These are phyloP conservation scores for Tuber brumale DNA, from an alignment of 495 filamentous ascomycete species.

Conservation along the genomic window DNA sequence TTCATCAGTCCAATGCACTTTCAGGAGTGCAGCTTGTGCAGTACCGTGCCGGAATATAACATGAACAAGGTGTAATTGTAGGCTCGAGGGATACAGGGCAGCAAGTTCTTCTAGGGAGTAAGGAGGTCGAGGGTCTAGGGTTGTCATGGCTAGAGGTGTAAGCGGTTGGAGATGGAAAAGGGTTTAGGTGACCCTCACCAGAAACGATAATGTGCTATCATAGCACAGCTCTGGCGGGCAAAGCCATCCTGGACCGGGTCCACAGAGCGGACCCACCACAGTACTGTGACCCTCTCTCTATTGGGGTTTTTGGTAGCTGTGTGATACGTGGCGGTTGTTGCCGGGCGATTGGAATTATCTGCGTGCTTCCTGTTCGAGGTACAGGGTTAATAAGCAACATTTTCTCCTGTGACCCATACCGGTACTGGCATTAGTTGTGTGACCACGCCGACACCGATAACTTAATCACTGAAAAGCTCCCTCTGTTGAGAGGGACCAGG, in stretches of 20 bases:
- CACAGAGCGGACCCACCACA: not conserved
- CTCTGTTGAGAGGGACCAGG: not conserved
- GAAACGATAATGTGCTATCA: not conserved
- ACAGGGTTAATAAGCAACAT: no score
- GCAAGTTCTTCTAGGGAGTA: slow-evolving; percentile 77
- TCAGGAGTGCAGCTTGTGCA: slow-evolving; percentile 5
- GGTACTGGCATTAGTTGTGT: not conserved
- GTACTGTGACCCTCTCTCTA: not conserved
- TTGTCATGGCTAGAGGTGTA: slow-evolving; percentile 56
- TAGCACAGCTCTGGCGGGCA: not conserved
- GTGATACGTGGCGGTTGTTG: not conserved
- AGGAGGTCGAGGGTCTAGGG: slow-evolving; percentile 62
- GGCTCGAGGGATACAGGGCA: slow-evolving; percentile 67
- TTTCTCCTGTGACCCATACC: not conserved
- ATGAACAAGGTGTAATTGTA: slow-evolving; percentile 85
- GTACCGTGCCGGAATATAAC: slow-evolving; percentile 81
- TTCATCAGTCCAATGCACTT: slow-evolving; percentile 3
- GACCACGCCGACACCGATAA: not conserved
- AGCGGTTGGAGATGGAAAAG: not conserved
- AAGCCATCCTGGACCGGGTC: not conserved
- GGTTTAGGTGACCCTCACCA: not conserved
- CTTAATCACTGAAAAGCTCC: no score
- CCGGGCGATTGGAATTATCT: not conserved
- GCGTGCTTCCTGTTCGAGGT: no score
- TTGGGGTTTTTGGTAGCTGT: not conserved